These are phyloP conservation scores for Plasmodium gonderi DNA, from an alignment of 169 alveolate genomes.

Conservation along the genomic window DNA sequence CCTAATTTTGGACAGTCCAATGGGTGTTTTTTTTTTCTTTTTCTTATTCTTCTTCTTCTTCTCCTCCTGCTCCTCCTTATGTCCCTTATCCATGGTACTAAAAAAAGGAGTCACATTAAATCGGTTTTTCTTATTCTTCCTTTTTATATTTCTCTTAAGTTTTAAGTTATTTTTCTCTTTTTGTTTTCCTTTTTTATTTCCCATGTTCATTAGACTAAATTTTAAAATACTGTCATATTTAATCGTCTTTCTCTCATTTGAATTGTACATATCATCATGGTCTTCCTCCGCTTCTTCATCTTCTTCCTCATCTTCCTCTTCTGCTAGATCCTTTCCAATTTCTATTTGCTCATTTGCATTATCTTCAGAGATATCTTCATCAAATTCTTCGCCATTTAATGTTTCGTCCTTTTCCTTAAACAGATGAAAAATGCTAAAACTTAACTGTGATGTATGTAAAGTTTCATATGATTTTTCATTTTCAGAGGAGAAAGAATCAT, in stretches of 20 bases:
- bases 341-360: slow-evolving; percentile 12
- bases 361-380: slow-evolving; percentile 6
- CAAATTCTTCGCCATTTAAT: slow-evolving; percentile 32
- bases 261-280: not conserved
- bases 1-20: not conserved
- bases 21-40: not conserved
- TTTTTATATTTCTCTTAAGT: not conserved
- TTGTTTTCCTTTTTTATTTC: not conserved
- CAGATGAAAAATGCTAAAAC: slow-evolving; percentile 6
- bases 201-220: not conserved
- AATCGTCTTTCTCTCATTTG: not conserved
- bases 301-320: not conserved
- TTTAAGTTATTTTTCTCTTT: not conserved
- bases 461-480: slow-evolving; percentile 7
- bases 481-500: slow-evolving; percentile 12
- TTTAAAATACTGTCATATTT: slow-evolving; percentile 12
- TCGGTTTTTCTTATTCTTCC: not conserved
- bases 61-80: too few species aligned
- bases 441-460: slow-evolving; percentile 4
- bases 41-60: not conserved
- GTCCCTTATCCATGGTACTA: not conserved
- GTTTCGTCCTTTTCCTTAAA: slow-evolving; percentile 46
- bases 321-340: not conserved
- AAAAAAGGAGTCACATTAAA: not conserved
- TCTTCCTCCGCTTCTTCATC: not conserved